phyloP scores from a whole-genome alignment of 1,284 basidiomycete species.

The Gomphus sp. region DNA sequence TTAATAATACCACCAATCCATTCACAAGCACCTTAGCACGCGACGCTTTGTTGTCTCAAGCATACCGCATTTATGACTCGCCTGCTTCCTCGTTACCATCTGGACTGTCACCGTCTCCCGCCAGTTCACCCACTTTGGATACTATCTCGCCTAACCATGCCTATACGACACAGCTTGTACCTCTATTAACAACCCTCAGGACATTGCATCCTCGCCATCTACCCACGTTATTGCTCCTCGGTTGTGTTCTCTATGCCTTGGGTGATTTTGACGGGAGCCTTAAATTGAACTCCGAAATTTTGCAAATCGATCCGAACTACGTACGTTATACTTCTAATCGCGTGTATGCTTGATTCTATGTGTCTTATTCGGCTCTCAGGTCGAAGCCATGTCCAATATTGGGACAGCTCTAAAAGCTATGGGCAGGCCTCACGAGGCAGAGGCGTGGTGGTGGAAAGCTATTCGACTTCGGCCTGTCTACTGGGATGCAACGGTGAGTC shows the following conservation, averaged over 20 bases:
- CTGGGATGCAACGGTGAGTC: constrained; percentile 30
- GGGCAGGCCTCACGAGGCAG: constrained; percentile 27
- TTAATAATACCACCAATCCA: constrained; percentile 9
- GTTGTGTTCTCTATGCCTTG: constrained; percentile 26
- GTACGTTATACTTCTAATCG: constrained; percentile 18
- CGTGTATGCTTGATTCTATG: neutral
- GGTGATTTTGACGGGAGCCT: constrained; percentile 21
- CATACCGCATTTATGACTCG: constrained; percentile 19
- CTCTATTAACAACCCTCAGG: constrained; percentile 21
- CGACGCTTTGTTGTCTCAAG: constrained; percentile 19
- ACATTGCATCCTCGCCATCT: constrained; percentile 23
- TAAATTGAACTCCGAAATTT: constrained; percentile 15
- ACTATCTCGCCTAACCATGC: constrained; percentile 12
- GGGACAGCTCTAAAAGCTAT: constrained; percentile 37
- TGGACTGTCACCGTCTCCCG: constrained; percentile 11
- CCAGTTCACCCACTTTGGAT: neutral
- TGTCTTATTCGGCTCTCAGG: constrained; percentile 16
- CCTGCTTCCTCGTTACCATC: constrained; percentile 5
- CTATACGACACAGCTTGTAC: constrained; percentile 20
- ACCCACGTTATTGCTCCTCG: constrained; percentile 25
- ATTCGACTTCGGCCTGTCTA: constrained; percentile 31
- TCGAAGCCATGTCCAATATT: constrained; percentile 42
- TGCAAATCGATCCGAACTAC: constrained; percentile 26
- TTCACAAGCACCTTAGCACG: constrained; percentile 16
- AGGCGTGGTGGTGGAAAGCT: constrained; percentile 36